Evolutionary conservation across 2,329 filamentous ascomycete species (phyloP).

Genomic region (Fusarium staphyleae): DNA sequence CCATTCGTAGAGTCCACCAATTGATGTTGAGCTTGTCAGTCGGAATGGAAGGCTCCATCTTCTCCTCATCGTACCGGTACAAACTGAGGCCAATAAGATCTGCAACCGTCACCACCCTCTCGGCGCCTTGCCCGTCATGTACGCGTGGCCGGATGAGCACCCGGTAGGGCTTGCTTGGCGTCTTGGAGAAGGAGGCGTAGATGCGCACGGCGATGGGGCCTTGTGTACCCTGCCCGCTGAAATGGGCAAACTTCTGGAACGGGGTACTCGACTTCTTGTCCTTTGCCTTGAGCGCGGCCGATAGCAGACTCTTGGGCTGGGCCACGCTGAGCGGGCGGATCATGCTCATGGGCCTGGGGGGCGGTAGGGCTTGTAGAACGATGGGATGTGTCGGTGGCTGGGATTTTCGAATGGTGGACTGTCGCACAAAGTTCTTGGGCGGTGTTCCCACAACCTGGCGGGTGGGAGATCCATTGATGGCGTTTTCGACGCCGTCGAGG

Average conservation of each 20-base stretch:
- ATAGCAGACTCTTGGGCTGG: slow-evolving; percentile 74
- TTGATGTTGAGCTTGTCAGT: slow-evolving; percentile 77
- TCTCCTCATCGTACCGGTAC: slow-evolving; percentile 80
- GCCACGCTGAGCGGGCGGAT: slow-evolving; percentile 70
- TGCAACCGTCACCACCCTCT: slow-evolving; percentile 72
- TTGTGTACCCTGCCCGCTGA: slow-evolving; percentile 79
- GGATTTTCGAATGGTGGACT: slow-evolving; percentile 70
- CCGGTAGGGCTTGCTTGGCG: slow-evolving; percentile 70
- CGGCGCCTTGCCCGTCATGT: slow-evolving; percentile 68
- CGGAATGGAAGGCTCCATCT: slow-evolving; percentile 70
- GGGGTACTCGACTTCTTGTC: slow-evolving; percentile 73
- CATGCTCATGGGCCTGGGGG: slow-evolving; percentile 72
- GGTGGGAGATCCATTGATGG: slow-evolving; percentile 61
- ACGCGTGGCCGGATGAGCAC: slow-evolving; percentile 74
- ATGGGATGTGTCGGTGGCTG: slow-evolving; percentile 63
- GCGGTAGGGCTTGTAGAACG: slow-evolving; percentile 71
- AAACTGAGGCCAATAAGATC: slow-evolving; percentile 84
- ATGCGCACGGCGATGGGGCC: slow-evolving; percentile 80
- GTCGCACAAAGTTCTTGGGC: slow-evolving; percentile 64
- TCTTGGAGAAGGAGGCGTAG: slow-evolving; percentile 74
- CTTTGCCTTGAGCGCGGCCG: slow-evolving; percentile 75
- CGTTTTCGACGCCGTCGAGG: slow-evolving; percentile 68
- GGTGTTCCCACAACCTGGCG: slow-evolving; percentile 69
- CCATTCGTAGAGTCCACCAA: slow-evolving; percentile 83
- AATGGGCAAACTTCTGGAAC: slow-evolving; percentile 77